Evolutionary conservation across 176 grass and related monocot genomes (phyloP).

Genomic region (Oryza longistaminata): DNA sequence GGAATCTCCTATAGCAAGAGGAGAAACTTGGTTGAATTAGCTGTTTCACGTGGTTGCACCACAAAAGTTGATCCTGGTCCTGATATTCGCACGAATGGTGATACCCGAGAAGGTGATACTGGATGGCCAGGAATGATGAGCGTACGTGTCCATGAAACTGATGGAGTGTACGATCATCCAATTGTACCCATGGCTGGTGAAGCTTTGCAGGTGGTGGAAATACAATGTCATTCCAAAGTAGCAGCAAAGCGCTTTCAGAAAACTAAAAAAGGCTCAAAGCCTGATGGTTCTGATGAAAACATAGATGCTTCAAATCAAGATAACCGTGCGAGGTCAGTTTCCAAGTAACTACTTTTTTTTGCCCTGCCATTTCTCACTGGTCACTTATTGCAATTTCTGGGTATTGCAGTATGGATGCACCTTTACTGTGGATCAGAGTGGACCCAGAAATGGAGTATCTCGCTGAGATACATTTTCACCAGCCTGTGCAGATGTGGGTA

Average conservation of each 20-base stretch:
- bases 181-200: conserved; percentile 90
- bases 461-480: conserved; percentile 94
- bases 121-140: conserved; percentile 99
- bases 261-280: conserved; percentile 76
- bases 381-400: conserved; percentile 23
- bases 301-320: conserved; percentile 79
- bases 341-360: neutral
- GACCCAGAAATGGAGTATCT: conserved; percentile 99
- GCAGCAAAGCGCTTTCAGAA: conserved; percentile 86
- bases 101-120: conserved; percentile 66
- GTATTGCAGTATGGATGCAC: conserved; percentile 76
- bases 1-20: conserved; percentile 94
- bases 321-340: conserved; percentile 69
- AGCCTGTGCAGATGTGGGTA: conserved; percentile 99
- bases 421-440: conserved; percentile 89
- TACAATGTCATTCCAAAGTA: conserved; percentile 93
- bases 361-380: neutral
- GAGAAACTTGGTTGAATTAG: conserved; percentile 89
- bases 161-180: conserved; percentile 86
- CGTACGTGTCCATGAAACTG: conserved; percentile 87
- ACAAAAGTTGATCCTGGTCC: conserved; percentile 51
- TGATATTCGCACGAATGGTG: conserved; percentile 55
- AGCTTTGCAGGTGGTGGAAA: conserved; percentile 84
- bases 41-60: conserved; percentile 72
- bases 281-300: conserved; percentile 96